Evolutionary conservation across 106 monocot species (phyloP).

Genomic region (Dendrobium catenatum): DNA sequence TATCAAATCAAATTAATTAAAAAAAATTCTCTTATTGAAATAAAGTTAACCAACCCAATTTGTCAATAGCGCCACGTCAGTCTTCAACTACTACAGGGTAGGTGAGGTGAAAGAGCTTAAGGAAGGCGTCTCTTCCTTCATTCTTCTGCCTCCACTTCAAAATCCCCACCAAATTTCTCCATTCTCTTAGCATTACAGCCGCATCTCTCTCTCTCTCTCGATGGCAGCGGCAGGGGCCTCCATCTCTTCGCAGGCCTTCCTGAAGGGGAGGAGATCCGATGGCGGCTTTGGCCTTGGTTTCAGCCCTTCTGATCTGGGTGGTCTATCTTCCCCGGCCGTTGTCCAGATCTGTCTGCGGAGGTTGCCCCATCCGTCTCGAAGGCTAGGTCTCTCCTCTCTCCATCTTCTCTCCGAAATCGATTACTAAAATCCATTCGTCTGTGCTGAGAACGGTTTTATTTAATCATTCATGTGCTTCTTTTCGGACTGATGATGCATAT

Average conservation of each 20-base stretch:
- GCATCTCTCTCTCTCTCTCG: slow-evolving; percentile 15
- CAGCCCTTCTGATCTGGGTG: slow-evolving; percentile 37
- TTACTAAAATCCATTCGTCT: background rate
- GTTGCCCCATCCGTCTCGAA: background rate
- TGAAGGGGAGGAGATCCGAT: slow-evolving; percentile 28
- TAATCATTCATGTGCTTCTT: background rate
- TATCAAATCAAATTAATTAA: too few relatives aligned
- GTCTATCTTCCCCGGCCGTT: slow-evolving; percentile 16
- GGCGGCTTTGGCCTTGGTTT: slow-evolving; percentile 21
- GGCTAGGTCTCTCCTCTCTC: background rate
- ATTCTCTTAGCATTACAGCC: background rate
- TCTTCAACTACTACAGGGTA: slow-evolving; percentile 4
- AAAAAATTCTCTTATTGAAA: too few relatives aligned
- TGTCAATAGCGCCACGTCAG: background rate
- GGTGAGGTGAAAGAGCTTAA: background rate
- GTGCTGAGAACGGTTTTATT: background rate
- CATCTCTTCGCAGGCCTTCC: slow-evolving; percentile 32
- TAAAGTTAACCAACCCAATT: background rate
- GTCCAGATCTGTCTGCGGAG: slow-evolving; percentile 33
- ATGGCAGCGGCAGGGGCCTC: slow-evolving; percentile 25
- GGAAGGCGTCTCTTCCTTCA: background rate
- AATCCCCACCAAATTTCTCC: background rate
- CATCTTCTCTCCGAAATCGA: background rate
- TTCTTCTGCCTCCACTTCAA: background rate
- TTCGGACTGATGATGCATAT: background rate